These are phyloP conservation scores for Leccinum fuscescens DNA, from an alignment of 1,284 basidiomycete species.

Conservation along the genomic window DNA sequence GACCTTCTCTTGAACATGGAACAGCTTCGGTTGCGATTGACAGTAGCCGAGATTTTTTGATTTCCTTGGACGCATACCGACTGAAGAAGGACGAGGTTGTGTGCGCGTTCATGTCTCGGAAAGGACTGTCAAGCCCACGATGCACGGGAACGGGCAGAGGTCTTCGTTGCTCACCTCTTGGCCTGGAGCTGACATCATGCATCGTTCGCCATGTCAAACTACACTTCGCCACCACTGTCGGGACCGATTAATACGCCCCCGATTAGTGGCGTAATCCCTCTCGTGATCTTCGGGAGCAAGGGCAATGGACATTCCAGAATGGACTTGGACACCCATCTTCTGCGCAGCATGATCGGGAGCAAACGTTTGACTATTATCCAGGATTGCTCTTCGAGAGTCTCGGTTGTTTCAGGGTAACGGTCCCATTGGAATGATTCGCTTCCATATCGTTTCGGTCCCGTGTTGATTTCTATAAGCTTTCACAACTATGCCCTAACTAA, in stretches of 20 bases:
- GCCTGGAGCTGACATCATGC: slow-evolving; percentile 19
- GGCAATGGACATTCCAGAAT: slow-evolving; percentile 20
- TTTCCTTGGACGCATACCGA: slow-evolving; percentile 66
- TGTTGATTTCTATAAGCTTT: slow-evolving; percentile 7
- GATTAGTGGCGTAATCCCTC: slow-evolving; percentile 21
- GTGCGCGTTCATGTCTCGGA: slow-evolving; percentile 66
- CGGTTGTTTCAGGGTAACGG: slow-evolving; percentile 58
- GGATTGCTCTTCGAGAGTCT: slow-evolving; percentile 35
- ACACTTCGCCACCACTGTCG: slow-evolving; percentile 13
- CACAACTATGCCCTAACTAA: slow-evolving; percentile 14
- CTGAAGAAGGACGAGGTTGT: slow-evolving; percentile 67
- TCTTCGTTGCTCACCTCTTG: slow-evolving; percentile 32
- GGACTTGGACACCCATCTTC: slow-evolving; percentile 27
- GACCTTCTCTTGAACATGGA: slow-evolving; percentile 61
- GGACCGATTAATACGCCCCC: slow-evolving; percentile 19
- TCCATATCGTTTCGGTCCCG: neutral
- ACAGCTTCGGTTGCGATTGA: slow-evolving; percentile 60
- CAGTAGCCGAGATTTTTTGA: slow-evolving; percentile 47
- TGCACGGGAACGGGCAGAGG: slow-evolving; percentile 28
- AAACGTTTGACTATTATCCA: slow-evolving; percentile 41
- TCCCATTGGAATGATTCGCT: neutral
- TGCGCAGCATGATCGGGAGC: slow-evolving; percentile 32
- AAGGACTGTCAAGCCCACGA: slow-evolving; percentile 36
- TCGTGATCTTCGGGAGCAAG: slow-evolving; percentile 22
- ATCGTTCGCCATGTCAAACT: slow-evolving; percentile 20